phyloP scores from a whole-genome alignment of 2,329 filamentous ascomycete genomes.

The Pestalotiopsis fici region DNA sequence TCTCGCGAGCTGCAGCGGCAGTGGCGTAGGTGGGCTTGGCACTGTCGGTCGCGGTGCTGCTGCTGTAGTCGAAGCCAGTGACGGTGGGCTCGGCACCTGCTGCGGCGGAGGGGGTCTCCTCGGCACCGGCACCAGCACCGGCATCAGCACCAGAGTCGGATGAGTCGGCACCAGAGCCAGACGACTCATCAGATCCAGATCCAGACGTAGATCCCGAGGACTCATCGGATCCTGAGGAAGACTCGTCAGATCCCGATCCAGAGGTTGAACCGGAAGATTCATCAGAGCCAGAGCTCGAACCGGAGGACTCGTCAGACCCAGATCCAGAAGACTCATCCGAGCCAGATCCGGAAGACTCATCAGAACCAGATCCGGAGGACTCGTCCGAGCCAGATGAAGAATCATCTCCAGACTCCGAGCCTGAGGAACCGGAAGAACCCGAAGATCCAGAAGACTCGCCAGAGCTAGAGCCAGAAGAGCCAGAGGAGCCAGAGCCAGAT shows the following conservation, averaged over 20 bases:
- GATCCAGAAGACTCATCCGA: too few species aligned
- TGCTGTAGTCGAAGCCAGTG: neutral
- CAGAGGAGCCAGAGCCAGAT: neutral
- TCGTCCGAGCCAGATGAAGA: slow-evolving; percentile 1
- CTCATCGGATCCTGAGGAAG: neutral
- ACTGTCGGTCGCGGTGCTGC: neutral
- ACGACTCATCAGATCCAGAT: neutral
- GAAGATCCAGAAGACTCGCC: too few species aligned
- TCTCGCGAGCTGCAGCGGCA: slow-evolving; percentile 19
- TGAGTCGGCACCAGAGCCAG: neutral
- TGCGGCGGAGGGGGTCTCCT: neutral
- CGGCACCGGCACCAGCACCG: neutral
- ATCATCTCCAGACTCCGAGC: neutral
- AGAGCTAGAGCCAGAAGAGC: neutral
- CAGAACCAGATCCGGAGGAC: neutral
- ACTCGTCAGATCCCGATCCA: neutral
- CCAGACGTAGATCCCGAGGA: too few species aligned
- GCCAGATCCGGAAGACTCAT: too few species aligned
- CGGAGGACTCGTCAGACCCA: neutral
- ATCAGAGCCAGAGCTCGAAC: too few species aligned
- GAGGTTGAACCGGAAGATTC: neutral
- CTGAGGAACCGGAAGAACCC: neutral
- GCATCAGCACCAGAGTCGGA: neutral
- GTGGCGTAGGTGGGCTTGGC: neutral
- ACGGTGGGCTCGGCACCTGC: neutral